Evolutionary conservation across 441 rosid species (phyloP), one percentile per base, ranked within the genome.

Genomic region (Corymbia citriodora): DNA sequence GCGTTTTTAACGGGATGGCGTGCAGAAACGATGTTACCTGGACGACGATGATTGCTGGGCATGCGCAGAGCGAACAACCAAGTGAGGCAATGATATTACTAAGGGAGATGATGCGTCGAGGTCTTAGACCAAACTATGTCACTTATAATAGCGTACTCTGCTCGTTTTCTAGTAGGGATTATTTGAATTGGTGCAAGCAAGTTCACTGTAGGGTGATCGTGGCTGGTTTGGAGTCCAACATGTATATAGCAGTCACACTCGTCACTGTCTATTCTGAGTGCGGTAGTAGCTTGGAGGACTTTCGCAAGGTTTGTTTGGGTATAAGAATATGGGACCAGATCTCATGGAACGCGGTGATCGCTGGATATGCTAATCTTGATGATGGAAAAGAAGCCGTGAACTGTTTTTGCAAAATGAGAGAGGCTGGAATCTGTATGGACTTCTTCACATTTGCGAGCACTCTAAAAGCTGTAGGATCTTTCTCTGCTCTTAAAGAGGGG

Each of bases 311-410:
- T 12, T 87, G 92, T 19, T 72, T 88, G 7, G 68, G 89, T 90
- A 17, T 92, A 89, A 83, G 55, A 21, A 40, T 19, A 61, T 59
- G 91, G 55, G 93, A 93, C 82, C 93, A 91, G 82, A 91, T 94
- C 87, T 89, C 93, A 14, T 93, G 94, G 93, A 93, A 93, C 89
- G 93, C 95, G 55, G 91, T 91, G 21, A 91, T 92, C 88, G 91
- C 93, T n/a, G 95, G 93, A 89, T 93, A 89, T 90, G 91, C 88
- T 61, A 91, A 92, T 90, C 83, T 94, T 40, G 93, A 91, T 55
- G 61, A 17, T 48, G 54, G 91, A 45, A 89, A 90, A 45, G 92
- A 92, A 90, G 91, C 92, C 59, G 88, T 93, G 23, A 74, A 50
- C 29, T 92, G 89, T 87, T 92, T 92, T 88, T 72, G 74, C 70